Base-by-base conservation (phyloP, 1,284 basidiomycete genomes). In the Boletus albobrunnescens region DNA sequence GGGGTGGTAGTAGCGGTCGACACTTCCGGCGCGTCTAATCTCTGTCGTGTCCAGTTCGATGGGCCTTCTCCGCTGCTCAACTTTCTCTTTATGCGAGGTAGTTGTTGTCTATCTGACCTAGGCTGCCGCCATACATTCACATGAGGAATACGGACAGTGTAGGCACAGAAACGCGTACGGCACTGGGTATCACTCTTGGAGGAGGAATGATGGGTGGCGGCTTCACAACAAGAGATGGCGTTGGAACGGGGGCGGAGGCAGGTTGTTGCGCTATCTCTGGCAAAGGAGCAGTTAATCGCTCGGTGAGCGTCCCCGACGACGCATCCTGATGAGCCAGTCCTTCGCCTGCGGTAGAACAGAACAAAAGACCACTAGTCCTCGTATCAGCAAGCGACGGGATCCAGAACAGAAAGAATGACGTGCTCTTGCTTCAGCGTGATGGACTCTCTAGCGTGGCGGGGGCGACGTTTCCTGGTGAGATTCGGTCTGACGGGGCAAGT, bases 361-460 rank as follows among this genome's bases (percentile, higher is more conserved):
- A 42, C 27, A 45, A 11, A 10, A 42, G 30, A 14, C 47, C 56
- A 16, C 61, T 61, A 10, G 17, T 20, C 26, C 14, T 23, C 12
- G n/a, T 9, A 35, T 62, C 45, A 61, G 54, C 28, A 41, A 17
- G 22, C 23, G 4, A n/a, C 2, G 11, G 4, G n/a, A 36, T 10
- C 7, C 16, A 42, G 24, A 33, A 33, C n/a, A 32, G 7, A 16
- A 17, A 8, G 23, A 41, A 37, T 5, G 36, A 61, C 60, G 51
- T 46, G 42, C 60, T 63, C 52, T 47, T 59, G 60, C 5, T 30
- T 49, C 50, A 65, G 9, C 17, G 45, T 50, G 44, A 61, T 61
- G 2, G 60, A 61, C 2, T 60, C 52, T 40, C 63, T 65, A 19
- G 8, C n/a, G n/a, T 3, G n/a, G n/a, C n/a, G n/a, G n/a, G n/a